Conservation (phyloP, 2,329 filamentous ascomycete genomes). For the Scytalidium sp. region DNA sequence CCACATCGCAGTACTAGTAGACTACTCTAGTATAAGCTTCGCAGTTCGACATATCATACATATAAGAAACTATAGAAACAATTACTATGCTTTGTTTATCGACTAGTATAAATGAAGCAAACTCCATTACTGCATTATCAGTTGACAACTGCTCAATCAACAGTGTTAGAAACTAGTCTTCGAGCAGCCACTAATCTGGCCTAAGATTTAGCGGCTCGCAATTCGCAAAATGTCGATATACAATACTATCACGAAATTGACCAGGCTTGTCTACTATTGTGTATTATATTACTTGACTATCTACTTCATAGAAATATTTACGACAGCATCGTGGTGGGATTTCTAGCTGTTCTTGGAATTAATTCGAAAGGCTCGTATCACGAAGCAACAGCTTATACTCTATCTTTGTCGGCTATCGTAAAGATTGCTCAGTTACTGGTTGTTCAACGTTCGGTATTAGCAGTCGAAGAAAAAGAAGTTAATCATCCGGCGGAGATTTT, state of each 20-base stretch:
- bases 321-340: constrained; percentile 9
- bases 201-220: background rate
- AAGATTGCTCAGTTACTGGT: constrained; percentile 7
- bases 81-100: constrained; percentile 10
- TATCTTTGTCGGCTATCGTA: constrained; percentile 7
- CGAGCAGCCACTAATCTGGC: background rate
- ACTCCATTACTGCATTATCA: constrained; percentile 1
- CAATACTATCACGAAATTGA: constrained; percentile 4
- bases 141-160: constrained; percentile 2
- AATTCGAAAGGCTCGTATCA: constrained; percentile 1
- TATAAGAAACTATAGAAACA: constrained; percentile 12
- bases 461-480: constrained; percentile 4
- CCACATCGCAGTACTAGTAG: background rate
- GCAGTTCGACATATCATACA: constrained; percentile 3
- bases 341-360: constrained; percentile 10
- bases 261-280: constrained; percentile 4
- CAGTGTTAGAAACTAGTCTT: background rate
- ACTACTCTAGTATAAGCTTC: constrained; percentile 6
- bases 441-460: constrained; percentile 6
- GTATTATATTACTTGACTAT: constrained; percentile 8
- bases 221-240: background rate
- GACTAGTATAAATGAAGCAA: constrained; percentile 1
- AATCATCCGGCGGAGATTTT: constrained; percentile 5
- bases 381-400: constrained; percentile 5
- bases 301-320: constrained; percentile 6